These are phyloP conservation scores for Paracorniculantispora psalliotae DNA, from an alignment of 2,329 filamentous ascomycete genomes.

Conservation along the genomic window DNA sequence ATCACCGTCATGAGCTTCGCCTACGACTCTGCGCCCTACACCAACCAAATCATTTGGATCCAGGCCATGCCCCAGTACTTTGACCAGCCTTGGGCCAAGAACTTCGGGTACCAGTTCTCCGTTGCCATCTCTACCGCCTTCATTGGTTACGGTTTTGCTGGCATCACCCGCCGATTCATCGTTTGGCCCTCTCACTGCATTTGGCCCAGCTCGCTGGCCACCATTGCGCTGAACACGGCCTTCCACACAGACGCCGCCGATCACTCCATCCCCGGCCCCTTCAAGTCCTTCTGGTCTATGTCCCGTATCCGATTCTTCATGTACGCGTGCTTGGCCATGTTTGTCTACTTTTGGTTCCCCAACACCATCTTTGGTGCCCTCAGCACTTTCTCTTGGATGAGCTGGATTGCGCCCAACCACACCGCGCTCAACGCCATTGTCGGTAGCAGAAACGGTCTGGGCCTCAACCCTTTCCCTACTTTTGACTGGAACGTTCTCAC, in stretches of 20 bases:
- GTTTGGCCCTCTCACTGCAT: slow-evolving; percentile 45
- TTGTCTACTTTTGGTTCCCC: slow-evolving; percentile 51
- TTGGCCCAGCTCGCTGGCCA: slow-evolving; percentile 21
- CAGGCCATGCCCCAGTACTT: slow-evolving; percentile 46
- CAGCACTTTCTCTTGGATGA: slow-evolving; percentile 47
- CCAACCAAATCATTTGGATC: slow-evolving; percentile 45
- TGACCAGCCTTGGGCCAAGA: slow-evolving; percentile 44
- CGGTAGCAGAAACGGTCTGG: slow-evolving; percentile 34
- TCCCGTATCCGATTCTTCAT: slow-evolving; percentile 45
- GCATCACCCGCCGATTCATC: slow-evolving; percentile 44
- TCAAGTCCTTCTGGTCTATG: slow-evolving; percentile 33
- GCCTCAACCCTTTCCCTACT: slow-evolving; percentile 36
- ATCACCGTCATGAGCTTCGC: slow-evolving; percentile 54
- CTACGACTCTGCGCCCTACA: slow-evolving; percentile 42
- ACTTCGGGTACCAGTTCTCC: slow-evolving; percentile 45
- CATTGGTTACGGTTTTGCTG: slow-evolving; percentile 52
- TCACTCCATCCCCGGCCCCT: slow-evolving; percentile 26
- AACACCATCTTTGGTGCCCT: slow-evolving; percentile 46
- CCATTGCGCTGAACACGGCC: slow-evolving; percentile 32
- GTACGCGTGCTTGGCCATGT: slow-evolving; percentile 40
- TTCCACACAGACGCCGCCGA: slow-evolving; percentile 16
- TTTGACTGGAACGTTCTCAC: slow-evolving; percentile 40
- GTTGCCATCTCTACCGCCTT: slow-evolving; percentile 48
- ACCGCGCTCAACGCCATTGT: slow-evolving; percentile 32
- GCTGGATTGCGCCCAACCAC: slow-evolving; percentile 46